Conservation (phyloP, 495 filamentous ascomycete species). For the Wilcoxina mikolae region DNA sequence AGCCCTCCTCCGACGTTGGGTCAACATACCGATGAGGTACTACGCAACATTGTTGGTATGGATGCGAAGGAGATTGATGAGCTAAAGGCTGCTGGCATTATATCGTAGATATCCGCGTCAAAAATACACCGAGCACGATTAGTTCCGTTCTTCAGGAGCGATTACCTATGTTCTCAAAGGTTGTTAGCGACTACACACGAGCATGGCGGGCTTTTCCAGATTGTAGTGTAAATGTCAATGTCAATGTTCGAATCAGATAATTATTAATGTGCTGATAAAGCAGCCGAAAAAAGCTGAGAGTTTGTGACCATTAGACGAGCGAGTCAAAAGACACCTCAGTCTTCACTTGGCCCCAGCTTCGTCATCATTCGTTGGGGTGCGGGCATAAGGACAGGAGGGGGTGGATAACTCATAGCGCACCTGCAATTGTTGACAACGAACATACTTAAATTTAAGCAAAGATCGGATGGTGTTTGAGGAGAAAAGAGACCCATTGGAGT, state of each 20-base stretch:
- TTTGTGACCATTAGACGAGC: constrained; percentile 25
- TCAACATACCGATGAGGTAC: constrained; percentile 80
- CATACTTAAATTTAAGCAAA: not conserved
- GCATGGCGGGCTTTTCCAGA: too few relatives aligned
- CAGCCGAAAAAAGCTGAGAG: constrained; percentile 18
- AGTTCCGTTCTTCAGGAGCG: too few relatives aligned
- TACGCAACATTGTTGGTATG: constrained; percentile 52
- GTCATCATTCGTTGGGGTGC: constrained; percentile 17
- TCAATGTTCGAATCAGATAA: not conserved
- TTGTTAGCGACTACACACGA: too few relatives aligned
- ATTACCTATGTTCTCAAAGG: too few relatives aligned
- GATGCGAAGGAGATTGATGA: constrained; percentile 41
- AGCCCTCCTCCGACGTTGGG: constrained; percentile 73
- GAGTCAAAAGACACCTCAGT: constrained; percentile 20
- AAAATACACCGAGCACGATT: too few relatives aligned
- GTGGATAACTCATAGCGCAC: not conserved
- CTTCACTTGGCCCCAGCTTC: constrained; percentile 28
- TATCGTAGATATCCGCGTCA: too few relatives aligned
- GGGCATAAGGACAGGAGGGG: not conserved
- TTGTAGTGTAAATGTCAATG: not conserved
- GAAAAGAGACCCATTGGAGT: not conserved
- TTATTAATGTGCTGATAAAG: not conserved
- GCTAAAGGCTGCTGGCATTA: constrained; percentile 12
- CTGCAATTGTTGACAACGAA: not conserved
- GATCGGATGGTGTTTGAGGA: not conserved